Percentiles rank a stretch among this genome's conserved stretches.
Evolutionary conservation across 495 filamentous ascomycete species (phyloP).

Genomic region (Cercophora newfieldiana): DNA sequence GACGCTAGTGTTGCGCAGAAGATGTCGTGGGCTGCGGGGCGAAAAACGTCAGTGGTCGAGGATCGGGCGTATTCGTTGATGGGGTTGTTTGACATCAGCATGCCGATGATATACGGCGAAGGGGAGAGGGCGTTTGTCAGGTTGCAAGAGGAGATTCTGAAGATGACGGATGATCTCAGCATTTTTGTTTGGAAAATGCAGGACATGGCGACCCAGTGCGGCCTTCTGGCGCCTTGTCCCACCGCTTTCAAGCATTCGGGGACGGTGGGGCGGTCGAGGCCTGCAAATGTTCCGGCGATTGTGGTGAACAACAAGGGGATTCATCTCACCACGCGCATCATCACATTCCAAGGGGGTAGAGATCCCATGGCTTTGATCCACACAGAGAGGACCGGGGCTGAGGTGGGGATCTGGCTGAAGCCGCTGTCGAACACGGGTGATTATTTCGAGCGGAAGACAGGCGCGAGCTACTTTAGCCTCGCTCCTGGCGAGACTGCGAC

Average conservation of each 20-base stretch:
- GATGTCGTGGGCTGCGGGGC: background rate
- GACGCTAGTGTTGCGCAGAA: background rate
- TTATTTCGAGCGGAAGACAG: background rate
- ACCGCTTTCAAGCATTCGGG: background rate
- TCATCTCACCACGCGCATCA: background rate
- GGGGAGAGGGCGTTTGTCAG: background rate
- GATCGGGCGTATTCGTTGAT: background rate
- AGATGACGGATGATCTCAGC: background rate
- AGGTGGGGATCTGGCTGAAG: background rate
- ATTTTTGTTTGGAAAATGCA: background rate
- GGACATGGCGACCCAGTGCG: background rate
- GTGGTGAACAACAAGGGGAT: background rate
- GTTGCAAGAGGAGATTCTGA: constrained; percentile 1
- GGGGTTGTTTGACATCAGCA: background rate
- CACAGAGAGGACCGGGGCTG: background rate
- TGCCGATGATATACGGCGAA: background rate
- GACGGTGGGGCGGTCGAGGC: background rate
- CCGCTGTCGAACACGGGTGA: background rate
- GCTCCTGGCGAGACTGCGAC: background rate
- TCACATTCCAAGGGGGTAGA: background rate
- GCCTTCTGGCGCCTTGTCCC: background rate
- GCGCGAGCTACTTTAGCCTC: background rate
- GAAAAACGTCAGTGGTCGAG: background rate
- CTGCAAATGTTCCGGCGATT: background rate
- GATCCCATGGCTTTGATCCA: background rate